Conservation (phyloP, 768 basidiomycete genomes). For the Lentinula edodes region DNA sequence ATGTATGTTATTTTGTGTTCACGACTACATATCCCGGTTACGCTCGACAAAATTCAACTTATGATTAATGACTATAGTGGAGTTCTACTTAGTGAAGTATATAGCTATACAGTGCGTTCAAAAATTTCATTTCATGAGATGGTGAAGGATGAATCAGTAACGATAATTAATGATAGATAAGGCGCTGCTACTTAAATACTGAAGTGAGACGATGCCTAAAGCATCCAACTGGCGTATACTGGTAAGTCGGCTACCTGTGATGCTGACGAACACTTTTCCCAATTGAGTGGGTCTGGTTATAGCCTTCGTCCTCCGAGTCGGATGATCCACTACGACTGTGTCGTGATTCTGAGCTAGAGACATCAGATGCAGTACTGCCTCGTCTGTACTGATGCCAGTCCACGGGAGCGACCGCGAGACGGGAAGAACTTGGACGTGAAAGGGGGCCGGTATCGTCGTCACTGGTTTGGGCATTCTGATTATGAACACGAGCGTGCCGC, state of each 20-base stretch:
- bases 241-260: conserved; percentile 10
- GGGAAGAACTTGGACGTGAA: conserved; percentile 9
- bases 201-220: no score
- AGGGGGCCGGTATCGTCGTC: conserved; percentile 32
- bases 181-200: no score
- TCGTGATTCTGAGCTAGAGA: conserved; percentile 34
- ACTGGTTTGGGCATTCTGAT: conserved; percentile 21
- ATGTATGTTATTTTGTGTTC: no score
- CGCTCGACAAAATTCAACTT: no score
- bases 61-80: no score
- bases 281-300: conserved; percentile 15
- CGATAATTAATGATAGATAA: no score
- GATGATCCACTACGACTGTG: conserved; percentile 34
- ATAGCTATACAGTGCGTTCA: no score
- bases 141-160: not conserved
- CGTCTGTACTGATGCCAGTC: conserved; percentile 26
- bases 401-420: not conserved
- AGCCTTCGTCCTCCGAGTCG: conserved; percentile 22
- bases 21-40: no score
- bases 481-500: conserved; percentile 73
- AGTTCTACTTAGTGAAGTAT: no score
- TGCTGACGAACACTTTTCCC: conserved; percentile 29
- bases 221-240: not conserved
- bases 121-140: no score
- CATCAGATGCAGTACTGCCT: conserved; percentile 30